Base-by-base conservation (phyloP, 2,329 filamentous ascomycete species). In the Ophiocordyceps robertsii region DNA sequence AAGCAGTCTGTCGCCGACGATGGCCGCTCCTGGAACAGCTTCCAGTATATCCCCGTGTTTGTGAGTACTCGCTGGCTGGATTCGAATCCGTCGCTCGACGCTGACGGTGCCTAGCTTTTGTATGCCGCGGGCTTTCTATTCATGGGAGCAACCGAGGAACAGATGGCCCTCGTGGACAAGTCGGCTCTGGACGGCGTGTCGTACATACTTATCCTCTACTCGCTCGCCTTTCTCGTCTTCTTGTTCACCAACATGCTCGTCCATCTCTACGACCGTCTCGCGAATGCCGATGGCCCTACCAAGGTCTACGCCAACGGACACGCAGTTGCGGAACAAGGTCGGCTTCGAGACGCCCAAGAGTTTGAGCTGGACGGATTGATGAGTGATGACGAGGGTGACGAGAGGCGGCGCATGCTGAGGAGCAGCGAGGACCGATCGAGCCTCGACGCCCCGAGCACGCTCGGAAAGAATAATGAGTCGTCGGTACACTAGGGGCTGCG, bases 111-210 rank as follows among this genome's bases (percentile, higher is more conserved):
- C 1, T 17, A 93, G 88, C 73, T 96, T 35, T 75, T 98, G 27
- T 94, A 85, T 55, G 88, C 89, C 6, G 84, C 89, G 4, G 92
- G 92, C 1, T 95, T 96, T 65, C 72, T 98, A 35, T 98, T 98
- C 67, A 94, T 96, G 88, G 84, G 87, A 29, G 90, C 92, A 14
- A 96, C 88, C 1, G 92, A 96, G 60, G 89, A 98, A 65, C 92
- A 96, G 63, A 95, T 96, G 85, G 56, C 70, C 19, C 68, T 95
- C 2, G 69, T 96, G 6, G 72, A 77, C 35, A 68, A 76, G 33
- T 82, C 84, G 0, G 73, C 80, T 45, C 80, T 96, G 54, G 88
- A 88, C 24, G 87, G 93, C 56, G 85, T 96, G 36, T 82, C 89
- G 6, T 98, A 96, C 60, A 78, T 96, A 35, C 72, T 98, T 24